Percentiles rank a stretch among this genome's conserved stretches.
Conservation (phyloP, 2,329 filamentous ascomycete genomes). For the Zopfia rhizophila region DNA sequence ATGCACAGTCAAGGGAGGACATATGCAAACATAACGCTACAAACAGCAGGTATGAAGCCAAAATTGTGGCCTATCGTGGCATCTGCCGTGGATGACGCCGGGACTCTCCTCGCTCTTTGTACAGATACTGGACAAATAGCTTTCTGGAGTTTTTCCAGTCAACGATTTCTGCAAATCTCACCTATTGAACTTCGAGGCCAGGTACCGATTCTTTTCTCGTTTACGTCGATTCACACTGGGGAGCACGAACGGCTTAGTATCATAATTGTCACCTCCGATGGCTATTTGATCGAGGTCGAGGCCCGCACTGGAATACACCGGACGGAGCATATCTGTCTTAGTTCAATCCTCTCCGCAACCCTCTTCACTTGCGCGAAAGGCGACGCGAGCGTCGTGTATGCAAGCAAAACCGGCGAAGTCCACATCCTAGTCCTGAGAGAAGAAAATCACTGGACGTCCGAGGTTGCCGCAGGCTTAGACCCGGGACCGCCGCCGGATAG, state of each 20-base stretch:
- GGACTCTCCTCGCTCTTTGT: conserved; percentile 73
- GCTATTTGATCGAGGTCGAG: conserved; percentile 69
- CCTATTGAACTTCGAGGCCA: conserved; percentile 67
- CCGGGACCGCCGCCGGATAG: conserved; percentile 47
- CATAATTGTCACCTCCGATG: conserved; percentile 72
- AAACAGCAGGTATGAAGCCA: conserved; percentile 46
- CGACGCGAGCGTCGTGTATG: conserved; percentile 42
- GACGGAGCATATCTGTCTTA: conserved; percentile 40
- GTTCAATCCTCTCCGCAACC: conserved; percentile 38
- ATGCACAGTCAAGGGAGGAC: conserved; percentile 37
- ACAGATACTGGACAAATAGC: conserved; percentile 67
- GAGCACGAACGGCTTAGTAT: conserved; percentile 55
- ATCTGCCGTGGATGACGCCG: conserved; percentile 71
- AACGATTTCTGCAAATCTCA: conserved; percentile 65
- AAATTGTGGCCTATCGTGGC: conserved; percentile 63
- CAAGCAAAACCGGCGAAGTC: conserved; percentile 46
- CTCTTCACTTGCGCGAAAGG: conserved; percentile 40
- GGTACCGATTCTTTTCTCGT: conserved; percentile 72
- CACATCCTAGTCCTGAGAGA: conserved; percentile 42
- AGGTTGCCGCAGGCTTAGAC: conserved; percentile 47
- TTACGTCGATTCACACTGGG: conserved; percentile 43
- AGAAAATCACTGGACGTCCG: conserved; percentile 37
- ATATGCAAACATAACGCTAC: conserved; percentile 42
- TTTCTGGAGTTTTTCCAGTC: conserved; percentile 71
- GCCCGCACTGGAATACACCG: conserved; percentile 54